A percentile compares a stretch with the other conserved stretches of the same genome.
These are phyloP conservation scores for Corylus avellana DNA, from an alignment of 306 rosid species.

Conservation along the genomic window DNA sequence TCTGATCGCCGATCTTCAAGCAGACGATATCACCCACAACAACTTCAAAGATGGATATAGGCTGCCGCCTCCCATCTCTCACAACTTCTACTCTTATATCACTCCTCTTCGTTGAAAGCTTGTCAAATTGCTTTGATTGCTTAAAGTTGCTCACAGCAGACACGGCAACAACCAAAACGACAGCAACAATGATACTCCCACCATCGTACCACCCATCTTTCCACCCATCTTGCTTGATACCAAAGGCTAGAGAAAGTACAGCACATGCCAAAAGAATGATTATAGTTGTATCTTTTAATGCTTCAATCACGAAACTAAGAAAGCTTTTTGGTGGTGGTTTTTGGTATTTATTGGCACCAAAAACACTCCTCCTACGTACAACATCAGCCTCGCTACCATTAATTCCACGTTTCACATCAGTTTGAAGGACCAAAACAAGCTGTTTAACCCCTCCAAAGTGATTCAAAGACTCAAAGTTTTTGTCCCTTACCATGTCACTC, in stretches of 20 bases:
- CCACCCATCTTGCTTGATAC: constrained; percentile 32
- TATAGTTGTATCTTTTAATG: constrained; percentile 21
- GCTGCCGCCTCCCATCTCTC: constrained; percentile 23
- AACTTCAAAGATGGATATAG: constrained; percentile 20
- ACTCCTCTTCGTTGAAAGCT: constrained; percentile 19
- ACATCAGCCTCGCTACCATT: constrained; percentile 5
- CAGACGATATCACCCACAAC: constrained; percentile 27
- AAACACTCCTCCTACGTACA: not conserved
- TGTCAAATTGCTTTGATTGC: constrained; percentile 28
- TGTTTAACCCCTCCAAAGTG: constrained; percentile 13
- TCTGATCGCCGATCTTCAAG: constrained; percentile 30
- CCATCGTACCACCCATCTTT: constrained; percentile 32
- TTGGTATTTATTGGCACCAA: constrained; percentile 14
- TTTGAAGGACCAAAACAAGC: constrained; percentile 1
- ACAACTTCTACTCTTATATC: constrained; percentile 21
- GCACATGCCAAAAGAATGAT: constrained; percentile 17
- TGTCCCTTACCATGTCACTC: constrained; percentile 22
- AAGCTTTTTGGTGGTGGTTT: constrained; percentile 9
- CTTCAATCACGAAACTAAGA: constrained; percentile 14
- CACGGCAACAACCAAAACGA: constrained; percentile 19
- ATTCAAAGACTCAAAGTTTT: constrained; percentile 8
- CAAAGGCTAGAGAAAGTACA: constrained; percentile 8
- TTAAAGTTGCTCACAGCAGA: constrained; percentile 25
- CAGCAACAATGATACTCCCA: constrained; percentile 24
- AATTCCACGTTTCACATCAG: not conserved